These are phyloP conservation scores for Groenewaldozyma auringiensis DNA, from an alignment of 1,139 yeast species.

Conservation along the genomic window DNA sequence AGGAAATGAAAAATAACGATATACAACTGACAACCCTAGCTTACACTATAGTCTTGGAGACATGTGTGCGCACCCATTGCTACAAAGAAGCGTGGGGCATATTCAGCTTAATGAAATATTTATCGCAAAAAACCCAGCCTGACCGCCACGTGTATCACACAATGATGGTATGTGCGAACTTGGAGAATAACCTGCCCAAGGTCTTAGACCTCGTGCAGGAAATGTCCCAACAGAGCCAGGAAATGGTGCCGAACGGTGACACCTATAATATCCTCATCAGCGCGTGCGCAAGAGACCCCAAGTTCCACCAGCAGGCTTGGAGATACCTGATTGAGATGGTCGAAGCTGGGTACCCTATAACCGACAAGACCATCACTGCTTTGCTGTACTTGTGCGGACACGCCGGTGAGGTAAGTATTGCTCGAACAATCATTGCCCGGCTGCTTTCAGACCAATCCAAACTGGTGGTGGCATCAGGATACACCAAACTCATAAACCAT, in stretches of 20 bases:
- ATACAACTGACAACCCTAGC: slow-evolving; percentile 50
- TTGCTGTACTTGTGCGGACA: slow-evolving; percentile 67
- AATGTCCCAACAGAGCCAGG: slow-evolving; percentile 39
- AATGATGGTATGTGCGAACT: slow-evolving; percentile 58
- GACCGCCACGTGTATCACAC: slow-evolving; percentile 60
- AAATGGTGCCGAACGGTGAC: slow-evolving; percentile 35
- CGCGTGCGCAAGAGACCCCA: slow-evolving; percentile 54
- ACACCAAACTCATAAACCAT: slow-evolving; percentile 24
- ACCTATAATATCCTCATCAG: slow-evolving; percentile 61
- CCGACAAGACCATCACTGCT: slow-evolving; percentile 49
- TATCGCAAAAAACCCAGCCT: slow-evolving; percentile 59
- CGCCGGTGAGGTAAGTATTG: slow-evolving; percentile 70
- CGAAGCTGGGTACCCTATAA: slow-evolving; percentile 39
- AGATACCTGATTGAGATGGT: slow-evolving; percentile 62
- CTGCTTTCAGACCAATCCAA: slow-evolving; percentile 36
- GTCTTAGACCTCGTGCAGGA: slow-evolving; percentile 74
- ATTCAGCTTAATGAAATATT: slow-evolving; percentile 80
- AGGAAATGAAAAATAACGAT: slow-evolving; percentile 44
- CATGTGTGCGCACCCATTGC: slow-evolving; percentile 50
- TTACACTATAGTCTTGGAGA: slow-evolving; percentile 57
- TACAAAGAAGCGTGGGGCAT: slow-evolving; percentile 57
- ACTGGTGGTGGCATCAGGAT: slow-evolving; percentile 25
- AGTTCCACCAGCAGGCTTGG: slow-evolving; percentile 61
- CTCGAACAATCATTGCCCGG: slow-evolving; percentile 63
- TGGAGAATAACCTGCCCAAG: slow-evolving; percentile 55